Conservation (phyloP, 2,329 filamentous ascomycete genomes). For the Neoarthrinium moseri region DNA sequence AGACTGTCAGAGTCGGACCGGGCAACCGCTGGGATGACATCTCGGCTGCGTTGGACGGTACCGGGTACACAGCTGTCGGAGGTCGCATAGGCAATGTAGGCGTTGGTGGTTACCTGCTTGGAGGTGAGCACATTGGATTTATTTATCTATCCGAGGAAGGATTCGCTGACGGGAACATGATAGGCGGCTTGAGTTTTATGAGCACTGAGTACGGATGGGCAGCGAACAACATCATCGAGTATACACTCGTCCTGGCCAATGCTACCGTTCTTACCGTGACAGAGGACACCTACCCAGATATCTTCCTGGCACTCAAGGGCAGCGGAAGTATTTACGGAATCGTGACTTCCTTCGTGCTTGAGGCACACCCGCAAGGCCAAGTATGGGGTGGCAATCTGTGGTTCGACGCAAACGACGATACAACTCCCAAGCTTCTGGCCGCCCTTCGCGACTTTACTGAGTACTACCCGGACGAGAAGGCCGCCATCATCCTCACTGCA, state of each 20-base stretch:
- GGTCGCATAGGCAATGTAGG: constrained; percentile 46
- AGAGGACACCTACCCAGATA: constrained; percentile 38
- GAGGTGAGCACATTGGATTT: no score
- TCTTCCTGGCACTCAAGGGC: constrained; percentile 53
- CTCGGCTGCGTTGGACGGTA: constrained; percentile 36
- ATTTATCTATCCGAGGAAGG: constrained; percentile 38
- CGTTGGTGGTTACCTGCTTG: constrained; percentile 49
- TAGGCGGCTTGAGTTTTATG: constrained; percentile 42
- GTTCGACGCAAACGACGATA: constrained; percentile 31
- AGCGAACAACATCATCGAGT: constrained; percentile 46
- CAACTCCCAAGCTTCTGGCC: constrained; percentile 35
- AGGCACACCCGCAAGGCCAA: constrained; percentile 37
- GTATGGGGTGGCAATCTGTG: constrained; percentile 43
- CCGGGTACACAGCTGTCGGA: constrained; percentile 40
- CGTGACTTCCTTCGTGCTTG: constrained; percentile 43
- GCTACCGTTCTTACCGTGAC: constrained; percentile 46
- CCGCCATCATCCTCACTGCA: constrained; percentile 57
- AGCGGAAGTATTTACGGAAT: constrained; percentile 58
- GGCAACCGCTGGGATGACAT: constrained; percentile 44
- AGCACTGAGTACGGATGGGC: constrained; percentile 50
- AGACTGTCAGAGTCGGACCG: constrained; percentile 42
- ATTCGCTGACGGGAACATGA: not conserved
- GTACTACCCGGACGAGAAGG: constrained; percentile 58
- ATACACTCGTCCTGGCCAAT: constrained; percentile 51
- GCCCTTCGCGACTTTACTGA: constrained; percentile 55